Conservation (phyloP, 2,329 filamentous ascomycete genomes). For the Didymella segeticola region DNA sequence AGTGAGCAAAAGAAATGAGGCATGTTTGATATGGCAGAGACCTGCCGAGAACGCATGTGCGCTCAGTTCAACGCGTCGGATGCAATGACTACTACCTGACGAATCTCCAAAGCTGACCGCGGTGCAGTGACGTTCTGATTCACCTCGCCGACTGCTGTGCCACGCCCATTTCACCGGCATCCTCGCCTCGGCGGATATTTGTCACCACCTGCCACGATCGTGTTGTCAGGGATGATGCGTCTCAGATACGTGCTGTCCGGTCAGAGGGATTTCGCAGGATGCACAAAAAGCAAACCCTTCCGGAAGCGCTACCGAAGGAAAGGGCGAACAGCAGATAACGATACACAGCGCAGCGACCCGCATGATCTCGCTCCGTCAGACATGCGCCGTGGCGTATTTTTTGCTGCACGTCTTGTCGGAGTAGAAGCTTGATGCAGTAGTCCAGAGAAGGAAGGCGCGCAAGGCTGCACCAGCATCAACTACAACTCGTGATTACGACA, state of each 20-base stretch:
- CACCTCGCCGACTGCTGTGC: background rate
- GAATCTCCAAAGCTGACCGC: background rate
- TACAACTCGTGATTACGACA: too few species aligned
- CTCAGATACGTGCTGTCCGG: background rate
- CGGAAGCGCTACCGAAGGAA: conserved; percentile 4
- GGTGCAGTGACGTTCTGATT: background rate
- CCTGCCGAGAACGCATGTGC: background rate
- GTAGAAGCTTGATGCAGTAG: conserved; percentile 1
- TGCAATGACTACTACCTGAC: background rate
- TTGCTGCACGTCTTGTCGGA: background rate
- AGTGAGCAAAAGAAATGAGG: too few species aligned
- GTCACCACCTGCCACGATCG: background rate
- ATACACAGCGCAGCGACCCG: background rate
- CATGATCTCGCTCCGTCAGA: background rate
- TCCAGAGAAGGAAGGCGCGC: background rate
- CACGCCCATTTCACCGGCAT: conserved; percentile 2
- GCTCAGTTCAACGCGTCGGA: background rate
- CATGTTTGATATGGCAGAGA: background rate
- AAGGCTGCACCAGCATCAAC: background rate
- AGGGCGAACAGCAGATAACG: background rate
- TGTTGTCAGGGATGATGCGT: background rate
- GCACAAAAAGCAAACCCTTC: conserved; percentile 10
- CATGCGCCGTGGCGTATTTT: background rate
- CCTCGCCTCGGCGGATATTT: background rate
- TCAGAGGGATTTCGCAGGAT: conserved; percentile 1